These are phyloP conservation scores for Lasiosphaeria miniovina DNA, from an alignment of 495 filamentous ascomycete genomes.

Conservation along the genomic window DNA sequence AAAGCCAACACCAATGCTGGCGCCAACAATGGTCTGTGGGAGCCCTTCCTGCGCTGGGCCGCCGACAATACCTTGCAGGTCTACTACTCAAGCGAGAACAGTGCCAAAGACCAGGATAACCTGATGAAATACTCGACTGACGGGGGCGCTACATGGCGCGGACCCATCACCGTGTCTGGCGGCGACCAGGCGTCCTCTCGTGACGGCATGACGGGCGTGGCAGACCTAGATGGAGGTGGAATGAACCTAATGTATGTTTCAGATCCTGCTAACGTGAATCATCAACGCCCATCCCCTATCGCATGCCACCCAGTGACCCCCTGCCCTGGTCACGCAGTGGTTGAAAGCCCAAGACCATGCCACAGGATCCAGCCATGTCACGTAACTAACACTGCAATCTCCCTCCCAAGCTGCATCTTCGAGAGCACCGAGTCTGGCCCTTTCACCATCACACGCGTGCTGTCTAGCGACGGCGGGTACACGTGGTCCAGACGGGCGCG, in stretches of 20 bases:
- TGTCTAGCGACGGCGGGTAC: slow-evolving; percentile 13
- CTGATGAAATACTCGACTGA: slow-evolving; percentile 10
- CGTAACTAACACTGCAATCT: not conserved
- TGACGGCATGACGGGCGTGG: slow-evolving; percentile 23
- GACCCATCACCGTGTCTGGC: not conserved
- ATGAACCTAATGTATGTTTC: slow-evolving; percentile 11
- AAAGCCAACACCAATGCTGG: not conserved
- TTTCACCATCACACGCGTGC: slow-evolving; percentile 5
- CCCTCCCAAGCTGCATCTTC: slow-evolving; percentile 12
- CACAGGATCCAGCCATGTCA: not conserved
- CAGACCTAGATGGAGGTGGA: not conserved
- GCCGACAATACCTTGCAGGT: slow-evolving; percentile 11
- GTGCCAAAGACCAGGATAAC: slow-evolving; percentile 11
- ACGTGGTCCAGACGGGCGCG: slow-evolving; percentile 15
- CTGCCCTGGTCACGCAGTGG: too few species aligned
- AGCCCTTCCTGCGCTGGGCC: slow-evolving; percentile 17
- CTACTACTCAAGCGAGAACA: slow-evolving; percentile 15
- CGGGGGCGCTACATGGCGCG: slow-evolving; percentile 10
- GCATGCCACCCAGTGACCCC: too few species aligned
- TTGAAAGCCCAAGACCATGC: too few species aligned
- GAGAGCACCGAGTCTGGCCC: slow-evolving; percentile 5
- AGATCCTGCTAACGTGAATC: not conserved
- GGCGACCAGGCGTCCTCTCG: not conserved
- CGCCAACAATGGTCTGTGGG: slow-evolving; percentile 20
- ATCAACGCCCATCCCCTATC: not conserved